These are phyloP conservation scores for Malassezia brasiliensis DNA, from an alignment of 1,284 basidiomycete species.

Conservation along the genomic window DNA sequence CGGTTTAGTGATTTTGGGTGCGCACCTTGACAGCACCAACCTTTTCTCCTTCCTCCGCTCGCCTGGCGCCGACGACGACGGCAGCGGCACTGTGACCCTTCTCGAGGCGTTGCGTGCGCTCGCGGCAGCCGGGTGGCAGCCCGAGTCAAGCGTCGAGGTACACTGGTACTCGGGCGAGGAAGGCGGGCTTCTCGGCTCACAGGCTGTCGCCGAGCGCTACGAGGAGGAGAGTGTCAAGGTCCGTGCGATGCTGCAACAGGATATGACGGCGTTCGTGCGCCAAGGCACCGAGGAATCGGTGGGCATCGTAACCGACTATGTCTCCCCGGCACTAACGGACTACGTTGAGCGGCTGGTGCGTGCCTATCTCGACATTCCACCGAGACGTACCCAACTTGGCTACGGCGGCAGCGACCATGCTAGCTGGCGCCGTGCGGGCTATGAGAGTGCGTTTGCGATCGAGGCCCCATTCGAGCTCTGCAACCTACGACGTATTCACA, in stretches of 20 bases:
- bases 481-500: slow-evolving; percentile 37
- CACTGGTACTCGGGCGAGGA: slow-evolving; percentile 95
- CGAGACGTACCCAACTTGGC: slow-evolving; percentile 61
- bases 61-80: slow-evolving; percentile 64
- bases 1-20: slow-evolving; percentile 58
- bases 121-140: slow-evolving; percentile 66
- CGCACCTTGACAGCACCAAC: slow-evolving; percentile 72
- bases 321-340: slow-evolving; percentile 60
- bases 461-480: slow-evolving; percentile 36
- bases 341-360: slow-evolving; percentile 66
- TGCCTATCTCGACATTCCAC: slow-evolving; percentile 54
- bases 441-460: slow-evolving; percentile 47
- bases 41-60: slow-evolving; percentile 37
- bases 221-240: slow-evolving; percentile 59
- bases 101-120: slow-evolving; percentile 79
- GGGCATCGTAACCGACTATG: slow-evolving; percentile 81
- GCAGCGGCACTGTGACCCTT: slow-evolving; percentile 81
- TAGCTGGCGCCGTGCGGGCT: slow-evolving; percentile 48
- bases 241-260: slow-evolving; percentile 61
- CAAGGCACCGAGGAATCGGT: slow-evolving; percentile 72
- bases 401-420: slow-evolving; percentile 78
- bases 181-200: slow-evolving; percentile 82
- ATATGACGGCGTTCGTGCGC: slow-evolving; percentile 73
- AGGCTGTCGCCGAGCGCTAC: slow-evolving; percentile 76
- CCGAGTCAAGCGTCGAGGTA: slow-evolving; percentile 69